Percentiles rank a stretch among this genome's conserved stretches.
Conservation (phyloP, 2,329 filamentous ascomycete genomes). For the Cladosporium austrohemisphaericum region DNA sequence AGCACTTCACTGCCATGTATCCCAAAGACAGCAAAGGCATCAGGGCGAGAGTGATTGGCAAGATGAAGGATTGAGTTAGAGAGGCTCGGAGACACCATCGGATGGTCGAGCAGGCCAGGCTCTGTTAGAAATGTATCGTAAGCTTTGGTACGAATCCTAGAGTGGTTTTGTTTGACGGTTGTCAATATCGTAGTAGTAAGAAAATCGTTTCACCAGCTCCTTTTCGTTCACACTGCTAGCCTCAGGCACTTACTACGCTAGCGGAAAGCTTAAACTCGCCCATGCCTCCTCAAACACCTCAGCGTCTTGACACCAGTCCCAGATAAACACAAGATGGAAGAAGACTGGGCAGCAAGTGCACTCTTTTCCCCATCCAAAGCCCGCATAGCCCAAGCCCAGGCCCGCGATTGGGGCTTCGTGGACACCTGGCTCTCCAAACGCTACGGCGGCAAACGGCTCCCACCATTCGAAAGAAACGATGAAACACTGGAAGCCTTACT, state of each 20-base stretch:
- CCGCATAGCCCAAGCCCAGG: slow-evolving; percentile 72
- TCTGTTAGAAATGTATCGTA: too few species aligned
- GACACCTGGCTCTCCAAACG: slow-evolving; percentile 76
- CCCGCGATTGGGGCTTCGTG: slow-evolving; percentile 87
- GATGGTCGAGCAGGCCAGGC: too few species aligned
- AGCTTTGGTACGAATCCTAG: too few species aligned
- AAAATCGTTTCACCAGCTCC: too few species aligned
- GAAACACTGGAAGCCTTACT: slow-evolving; percentile 75
- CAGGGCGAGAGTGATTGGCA: not conserved
- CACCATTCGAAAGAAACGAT: slow-evolving; percentile 79
- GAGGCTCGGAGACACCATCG: too few species aligned
- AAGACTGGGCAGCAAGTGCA: slow-evolving; percentile 38
- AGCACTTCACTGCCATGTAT: slow-evolving; percentile 1
- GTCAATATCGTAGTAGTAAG: too few species aligned
- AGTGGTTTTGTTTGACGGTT: too few species aligned
- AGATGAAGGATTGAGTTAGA: slow-evolving; percentile 3
- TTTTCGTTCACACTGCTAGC: too few species aligned
- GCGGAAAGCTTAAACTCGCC: too few species aligned
- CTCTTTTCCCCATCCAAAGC: slow-evolving; percentile 61
- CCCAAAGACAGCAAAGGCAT: slow-evolving; percentile 6
- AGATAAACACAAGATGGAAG: slow-evolving; percentile 21
- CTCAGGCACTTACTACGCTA: too few species aligned
- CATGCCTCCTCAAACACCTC: too few species aligned
- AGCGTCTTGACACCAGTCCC: too few species aligned
- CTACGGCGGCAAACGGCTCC: slow-evolving; percentile 60